Evolutionary conservation across 2,329 filamentous ascomycete genomes (phyloP).

Genomic region (Trichoderma atrobrunneum): DNA sequence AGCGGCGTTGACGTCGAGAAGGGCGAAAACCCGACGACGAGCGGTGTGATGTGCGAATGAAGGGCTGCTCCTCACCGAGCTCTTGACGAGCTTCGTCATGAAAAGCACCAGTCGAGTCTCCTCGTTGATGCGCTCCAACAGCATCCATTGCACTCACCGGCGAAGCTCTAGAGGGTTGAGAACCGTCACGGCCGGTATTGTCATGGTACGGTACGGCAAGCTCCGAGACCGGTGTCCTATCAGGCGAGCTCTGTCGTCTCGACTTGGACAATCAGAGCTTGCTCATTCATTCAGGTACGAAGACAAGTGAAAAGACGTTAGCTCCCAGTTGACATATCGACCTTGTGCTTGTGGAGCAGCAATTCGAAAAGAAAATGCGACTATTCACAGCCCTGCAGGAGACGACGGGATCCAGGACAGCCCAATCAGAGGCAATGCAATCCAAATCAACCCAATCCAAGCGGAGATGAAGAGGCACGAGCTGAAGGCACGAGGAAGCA

Average conservation of each 20-base stretch:
- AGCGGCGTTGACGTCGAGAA: not conserved
- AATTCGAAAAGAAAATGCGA: not conserved
- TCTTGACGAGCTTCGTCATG: not conserved
- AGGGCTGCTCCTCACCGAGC: slow-evolving; percentile 10
- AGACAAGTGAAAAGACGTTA: not conserved
- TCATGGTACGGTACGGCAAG: not conserved
- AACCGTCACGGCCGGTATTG: not conserved
- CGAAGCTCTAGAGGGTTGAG: not conserved
- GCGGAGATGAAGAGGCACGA: not conserved
- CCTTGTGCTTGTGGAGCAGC: not conserved
- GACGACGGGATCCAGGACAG: not conserved
- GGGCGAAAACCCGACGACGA: not conserved
- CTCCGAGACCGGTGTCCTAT: not conserved
- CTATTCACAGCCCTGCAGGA: not conserved
- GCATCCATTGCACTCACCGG: slow-evolving; percentile 13
- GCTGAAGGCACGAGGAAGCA: not conserved
- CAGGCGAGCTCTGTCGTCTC: not conserved
- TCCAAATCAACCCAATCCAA: not conserved
- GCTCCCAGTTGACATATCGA: not conserved
- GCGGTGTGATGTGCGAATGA: not conserved
- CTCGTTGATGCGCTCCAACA: not conserved
- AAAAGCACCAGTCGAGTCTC: not conserved
- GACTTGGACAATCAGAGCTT: not conserved
- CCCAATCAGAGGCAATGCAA: not conserved
- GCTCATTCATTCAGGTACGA: not conserved